Evolutionary conservation across 441 rosid genomes (phyloP), one percentile per base, ranked within the genome.

Genomic region (Arabidopsis lyrata): DNA sequence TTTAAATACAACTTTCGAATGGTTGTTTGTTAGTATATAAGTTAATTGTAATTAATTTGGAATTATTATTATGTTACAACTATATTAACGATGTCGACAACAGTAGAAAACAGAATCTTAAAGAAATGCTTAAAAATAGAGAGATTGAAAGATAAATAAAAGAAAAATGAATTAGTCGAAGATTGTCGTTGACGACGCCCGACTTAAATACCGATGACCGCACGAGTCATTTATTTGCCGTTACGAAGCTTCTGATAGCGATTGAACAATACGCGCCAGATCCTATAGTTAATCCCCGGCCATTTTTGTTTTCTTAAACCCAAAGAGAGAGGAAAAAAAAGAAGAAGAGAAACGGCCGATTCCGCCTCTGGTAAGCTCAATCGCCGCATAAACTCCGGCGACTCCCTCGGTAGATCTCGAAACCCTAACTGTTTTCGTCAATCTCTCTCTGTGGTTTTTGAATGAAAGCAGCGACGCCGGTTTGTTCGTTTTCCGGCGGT

Each of bases 101-200:
- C 31, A 29, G 31, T 29, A 29, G 31, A 29, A 56, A 66, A 56
- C 55, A 55, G 44, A 36, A 8, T 32, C 5, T 29, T 16, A 47
- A 58, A 22, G 4, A 59, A 35, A 59, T 59, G 39, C 12, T 36
- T 59, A 22, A 70, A 54, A 59, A 41, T 5, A 72, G 70, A 53
- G 20, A 42, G n/a, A 64, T 32, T 72, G 10, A 47, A 58, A 18
- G 2, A 59, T 9, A 45, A 62, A 13, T 3, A 29, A 34, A 64
- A 29, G 4, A 29, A 15, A 42, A 64, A 53, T 3, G 2, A 72
- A 72, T 27, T 9, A 62, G 68, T 24, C 27, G 31, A 67, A 69
- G 74, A 62, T 54, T 62, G 74, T 69, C 64, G 74, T 75, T 68
- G 63, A 67, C 58, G 36, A 68, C 66, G 29, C 44, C 27, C n/a